These are phyloP conservation scores for Epichloe sibirici DNA, from an alignment of 2,329 filamentous ascomycete species.

Conservation along the genomic window DNA sequence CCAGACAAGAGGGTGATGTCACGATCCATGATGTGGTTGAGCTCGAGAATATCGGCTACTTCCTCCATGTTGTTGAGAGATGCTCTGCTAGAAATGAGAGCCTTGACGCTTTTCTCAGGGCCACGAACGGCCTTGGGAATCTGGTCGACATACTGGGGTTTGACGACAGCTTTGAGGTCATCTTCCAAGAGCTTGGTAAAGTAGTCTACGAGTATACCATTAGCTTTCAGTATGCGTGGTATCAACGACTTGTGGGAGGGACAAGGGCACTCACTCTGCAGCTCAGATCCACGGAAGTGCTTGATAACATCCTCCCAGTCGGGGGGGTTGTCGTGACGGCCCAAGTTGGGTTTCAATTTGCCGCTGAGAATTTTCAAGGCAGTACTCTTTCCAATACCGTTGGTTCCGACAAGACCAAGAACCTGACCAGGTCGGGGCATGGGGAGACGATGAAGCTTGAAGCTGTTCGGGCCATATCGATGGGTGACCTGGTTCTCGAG, in stretches of 20 bases:
- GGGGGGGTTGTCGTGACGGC: conserved; percentile 87
- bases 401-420: conserved; percentile 90
- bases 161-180: conserved; percentile 92
- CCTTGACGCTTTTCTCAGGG: conserved; percentile 65
- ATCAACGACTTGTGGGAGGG: neutral
- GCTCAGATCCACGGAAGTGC: conserved; percentile 92
- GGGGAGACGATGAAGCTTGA: conserved; percentile 94
- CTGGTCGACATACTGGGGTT: conserved; percentile 98
- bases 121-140: conserved; percentile 86
- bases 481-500: conserved; percentile 97
- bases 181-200: conserved; percentile 98
- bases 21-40: conserved; percentile 82
- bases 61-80: conserved; percentile 71
- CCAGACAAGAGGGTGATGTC: conserved; percentile 85
- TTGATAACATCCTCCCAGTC: conserved; percentile 99
- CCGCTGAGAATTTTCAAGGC: conserved; percentile 96
- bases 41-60: conserved; percentile 72
- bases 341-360: conserved; percentile 96
- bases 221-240: neutral
- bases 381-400: conserved; percentile 99
- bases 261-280: conserved; percentile 61
- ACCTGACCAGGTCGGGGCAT: conserved; percentile 95
- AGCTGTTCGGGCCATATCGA: conserved; percentile 97
- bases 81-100: conserved; percentile 62
- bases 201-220: conserved; percentile 48